Percentiles rank a stretch among this genome's conserved stretches.
Conservation (phyloP, 768 basidiomycete genomes). For the Candolleomyces aberdarensis region DNA sequence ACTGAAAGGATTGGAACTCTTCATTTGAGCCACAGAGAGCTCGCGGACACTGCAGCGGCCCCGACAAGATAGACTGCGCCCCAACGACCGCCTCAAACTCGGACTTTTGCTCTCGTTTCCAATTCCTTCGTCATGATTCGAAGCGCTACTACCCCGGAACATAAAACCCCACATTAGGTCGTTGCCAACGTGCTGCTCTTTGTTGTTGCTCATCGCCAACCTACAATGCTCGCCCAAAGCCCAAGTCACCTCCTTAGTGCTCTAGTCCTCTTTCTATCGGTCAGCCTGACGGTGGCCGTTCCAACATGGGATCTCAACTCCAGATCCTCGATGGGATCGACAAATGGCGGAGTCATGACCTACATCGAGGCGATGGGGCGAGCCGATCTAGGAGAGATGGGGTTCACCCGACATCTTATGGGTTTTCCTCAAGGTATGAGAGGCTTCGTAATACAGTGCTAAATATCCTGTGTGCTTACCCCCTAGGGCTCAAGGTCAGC, state of each 20-base stretch:
- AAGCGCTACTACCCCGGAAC: background rate
- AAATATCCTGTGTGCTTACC: background rate
- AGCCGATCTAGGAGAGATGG: background rate
- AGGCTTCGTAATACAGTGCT: too few species aligned
- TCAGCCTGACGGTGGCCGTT: background rate
- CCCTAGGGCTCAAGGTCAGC: slow-evolving; percentile 29
- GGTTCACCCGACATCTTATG: slow-evolving; percentile 9
- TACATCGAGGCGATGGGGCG: slow-evolving; percentile 33
- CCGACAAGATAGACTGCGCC: too few species aligned
- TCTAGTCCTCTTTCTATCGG: background rate
- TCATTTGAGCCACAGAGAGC: too few species aligned
- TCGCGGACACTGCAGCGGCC: too few species aligned
- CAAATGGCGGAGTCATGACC: slow-evolving; percentile 9
- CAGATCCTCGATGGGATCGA: background rate
- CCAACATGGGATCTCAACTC: background rate
- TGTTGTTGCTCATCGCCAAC: background rate
- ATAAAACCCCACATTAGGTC: background rate
- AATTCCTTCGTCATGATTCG: slow-evolving; percentile 3
- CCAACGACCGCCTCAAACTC: slow-evolving; percentile 9
- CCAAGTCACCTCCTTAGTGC: background rate
- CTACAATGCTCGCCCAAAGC: background rate
- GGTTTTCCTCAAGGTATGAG: slow-evolving; percentile 7
- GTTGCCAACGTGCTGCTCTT: background rate
- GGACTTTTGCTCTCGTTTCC: slow-evolving; percentile 6
- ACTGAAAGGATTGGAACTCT: too few species aligned